These are phyloP conservation scores for Hansenula lynferdii DNA, from an alignment of 1,139 yeast genomes.

Conservation along the genomic window DNA sequence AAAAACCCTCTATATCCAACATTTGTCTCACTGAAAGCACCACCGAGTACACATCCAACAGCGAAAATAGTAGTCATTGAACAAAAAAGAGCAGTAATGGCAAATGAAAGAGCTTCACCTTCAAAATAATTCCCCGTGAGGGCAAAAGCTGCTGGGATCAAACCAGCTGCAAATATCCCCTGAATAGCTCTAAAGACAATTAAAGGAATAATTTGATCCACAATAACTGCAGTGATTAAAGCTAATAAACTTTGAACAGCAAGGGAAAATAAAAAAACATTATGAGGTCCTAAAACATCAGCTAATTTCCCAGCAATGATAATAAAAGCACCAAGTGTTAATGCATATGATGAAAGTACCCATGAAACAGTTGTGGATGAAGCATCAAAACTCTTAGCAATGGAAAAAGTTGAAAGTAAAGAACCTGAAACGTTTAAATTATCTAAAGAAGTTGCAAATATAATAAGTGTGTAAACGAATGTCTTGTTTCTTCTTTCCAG, in stretches of 20 bases:
- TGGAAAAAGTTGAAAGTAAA: neutral
- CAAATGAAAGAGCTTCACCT: slow-evolving; percentile 22
- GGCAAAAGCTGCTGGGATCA: slow-evolving; percentile 29
- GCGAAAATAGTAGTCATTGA: slow-evolving; percentile 25
- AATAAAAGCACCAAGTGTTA: slow-evolving; percentile 32
- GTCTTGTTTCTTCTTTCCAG: neutral
- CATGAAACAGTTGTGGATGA: slow-evolving; percentile 22
- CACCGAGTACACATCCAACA: slow-evolving; percentile 29
- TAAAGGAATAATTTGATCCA: slow-evolving; percentile 23
- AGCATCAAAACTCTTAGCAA: neutral
- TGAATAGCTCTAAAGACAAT: slow-evolving; percentile 33
- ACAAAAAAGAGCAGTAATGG: slow-evolving; percentile 22
- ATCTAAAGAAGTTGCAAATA: neutral
- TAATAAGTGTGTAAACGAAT: neutral
- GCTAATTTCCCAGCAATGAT: slow-evolving; percentile 30
- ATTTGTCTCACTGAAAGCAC: slow-evolving; percentile 27
- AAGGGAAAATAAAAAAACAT: slow-evolving; percentile 20
- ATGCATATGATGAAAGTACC: slow-evolving; percentile 32
- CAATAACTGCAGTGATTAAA: slow-evolving; percentile 26
- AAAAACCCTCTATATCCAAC: slow-evolving; percentile 29
- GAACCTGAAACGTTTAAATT: neutral
- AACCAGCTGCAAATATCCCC: slow-evolving; percentile 31
- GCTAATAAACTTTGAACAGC: slow-evolving; percentile 22
- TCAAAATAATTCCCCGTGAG: slow-evolving; percentile 26
- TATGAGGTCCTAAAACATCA: slow-evolving; percentile 31